A percentile compares a stretch with the other conserved stretches of the same genome.
phyloP scores from a whole-genome alignment of 495 filamentous ascomycete species.

The Penicillium cinerascens region DNA sequence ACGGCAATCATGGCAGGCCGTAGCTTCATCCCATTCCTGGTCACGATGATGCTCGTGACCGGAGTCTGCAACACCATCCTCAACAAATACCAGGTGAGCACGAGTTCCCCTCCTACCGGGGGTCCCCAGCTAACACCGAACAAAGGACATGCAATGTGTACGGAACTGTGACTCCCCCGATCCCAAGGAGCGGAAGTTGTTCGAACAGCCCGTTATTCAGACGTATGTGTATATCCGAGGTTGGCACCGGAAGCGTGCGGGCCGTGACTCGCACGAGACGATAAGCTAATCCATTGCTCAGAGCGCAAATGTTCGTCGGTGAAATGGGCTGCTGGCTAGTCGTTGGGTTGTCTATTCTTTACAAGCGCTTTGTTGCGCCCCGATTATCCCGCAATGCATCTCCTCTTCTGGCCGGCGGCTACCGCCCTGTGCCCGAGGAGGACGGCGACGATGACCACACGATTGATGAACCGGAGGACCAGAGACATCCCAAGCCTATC shows the following conservation, averaged over 20 bases:
- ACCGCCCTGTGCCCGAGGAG: slow-evolving; percentile 55
- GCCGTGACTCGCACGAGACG: neutral
- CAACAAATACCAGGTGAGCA: slow-evolving; percentile 86
- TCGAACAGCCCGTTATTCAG: slow-evolving; percentile 95
- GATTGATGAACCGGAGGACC: slow-evolving; percentile 18
- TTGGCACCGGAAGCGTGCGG: neutral
- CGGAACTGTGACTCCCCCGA: slow-evolving; percentile 77
- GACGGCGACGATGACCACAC: slow-evolving; percentile 44
- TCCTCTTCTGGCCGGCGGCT: slow-evolving; percentile 54
- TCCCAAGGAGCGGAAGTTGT: slow-evolving; percentile 59
- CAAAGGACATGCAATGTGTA: slow-evolving; percentile 92
- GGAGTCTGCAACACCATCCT: slow-evolving; percentile 96
- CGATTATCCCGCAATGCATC: slow-evolving; percentile 31
- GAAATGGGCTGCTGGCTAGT: slow-evolving; percentile 93
- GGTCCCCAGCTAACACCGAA: slow-evolving; percentile 2
- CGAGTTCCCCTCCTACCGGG: slow-evolving; percentile 1
- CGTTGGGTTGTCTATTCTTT: slow-evolving; percentile 61
- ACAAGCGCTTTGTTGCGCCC: slow-evolving; percentile 51
- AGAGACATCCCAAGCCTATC: slow-evolving; percentile 50
- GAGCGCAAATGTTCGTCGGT: slow-evolving; percentile 86
- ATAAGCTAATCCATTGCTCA: slow-evolving; percentile 17
- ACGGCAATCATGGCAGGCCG: slow-evolving; percentile 48
- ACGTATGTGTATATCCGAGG: slow-evolving; percentile 49
- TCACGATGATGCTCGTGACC: slow-evolving; percentile 87
- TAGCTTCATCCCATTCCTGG: slow-evolving; percentile 72